Conservation (phyloP, 305 asterid genomes). For the Fraxinus latifolia region DNA sequence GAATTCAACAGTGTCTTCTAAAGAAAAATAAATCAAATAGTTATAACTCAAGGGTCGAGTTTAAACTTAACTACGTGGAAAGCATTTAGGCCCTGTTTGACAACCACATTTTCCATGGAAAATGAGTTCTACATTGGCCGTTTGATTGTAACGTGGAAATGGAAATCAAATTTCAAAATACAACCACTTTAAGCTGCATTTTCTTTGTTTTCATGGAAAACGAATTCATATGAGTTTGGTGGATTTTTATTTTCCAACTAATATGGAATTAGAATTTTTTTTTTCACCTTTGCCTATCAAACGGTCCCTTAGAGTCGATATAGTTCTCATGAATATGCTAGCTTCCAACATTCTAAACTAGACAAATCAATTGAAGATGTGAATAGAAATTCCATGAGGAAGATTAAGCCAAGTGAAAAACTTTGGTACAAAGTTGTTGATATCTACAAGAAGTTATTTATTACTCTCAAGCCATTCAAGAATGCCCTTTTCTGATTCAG, state of each 20-base stretch:
- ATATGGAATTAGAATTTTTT: no score
- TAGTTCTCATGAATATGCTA: neutral
- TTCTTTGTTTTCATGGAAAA: no score
- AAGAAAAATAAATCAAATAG: neutral
- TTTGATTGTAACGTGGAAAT: no score
- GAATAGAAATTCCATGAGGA: neutral
- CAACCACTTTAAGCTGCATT: no score
- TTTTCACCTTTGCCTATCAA: no score
- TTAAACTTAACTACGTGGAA: neutral
- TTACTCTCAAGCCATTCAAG: constrained; percentile 79
- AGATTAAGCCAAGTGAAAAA: neutral
- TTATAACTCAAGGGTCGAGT: neutral
- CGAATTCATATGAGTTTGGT: no score
- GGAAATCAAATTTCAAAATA: no score
- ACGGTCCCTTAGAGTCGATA: neutral
- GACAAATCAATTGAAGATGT: neutral
- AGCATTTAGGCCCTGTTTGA: neutral
- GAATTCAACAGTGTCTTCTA: neutral
- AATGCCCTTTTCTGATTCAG: constrained; percentile 78
- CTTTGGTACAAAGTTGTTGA: neutral
- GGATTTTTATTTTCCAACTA: no score
- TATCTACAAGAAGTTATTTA: constrained; percentile 26
- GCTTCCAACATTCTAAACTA: neutral
- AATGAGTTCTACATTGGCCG: no score
- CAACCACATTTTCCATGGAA: no score